Base-by-base conservation (phyloP, 305 asterid genomes). In the Andrographis paniculata region DNA sequence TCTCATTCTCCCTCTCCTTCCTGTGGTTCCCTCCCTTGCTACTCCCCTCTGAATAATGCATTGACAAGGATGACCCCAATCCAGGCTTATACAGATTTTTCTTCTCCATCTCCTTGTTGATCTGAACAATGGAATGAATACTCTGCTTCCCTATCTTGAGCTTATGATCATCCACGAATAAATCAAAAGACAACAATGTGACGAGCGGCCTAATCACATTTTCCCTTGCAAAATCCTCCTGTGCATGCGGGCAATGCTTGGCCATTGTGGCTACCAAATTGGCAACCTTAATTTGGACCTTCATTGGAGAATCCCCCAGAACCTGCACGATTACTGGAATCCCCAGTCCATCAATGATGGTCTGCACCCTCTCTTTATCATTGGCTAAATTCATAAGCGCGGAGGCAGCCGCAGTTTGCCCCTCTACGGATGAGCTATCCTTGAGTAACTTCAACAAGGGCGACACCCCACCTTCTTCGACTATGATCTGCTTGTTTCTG, bases 161-260 rank as follows among this genome's bases (percentile, higher is more conserved):
- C 58, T 63, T 78, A 2, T 66, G 49, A 17, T 84, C 95, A 14
- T 79, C 87, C 69, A 75, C 61, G 49, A 72, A 70, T 9, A 72
- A 61, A 62, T 75, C 95, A 9, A 69, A 64, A 0, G 88, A 76
- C 63, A 85, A 40, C 55, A 76, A 53, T 0, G 93, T 85, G 13
- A 85, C 94, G 6, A 85, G 79, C 4, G 87, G 94, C 58, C 88
- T 69, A 59, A 82, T 85, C 69, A 75, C 85, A 60, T 85, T 79
- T 59, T 77, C 91, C 53, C 95, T 64, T 0, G 91, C 95, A 6
- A 85, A 85, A 71, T 63, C 87, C 64, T 81, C 94, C 53, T 73
- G 80, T 3, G 94, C 93, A 13, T 62, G 52, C 6, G 59, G 66
- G 14, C 76, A 72, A 53, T 72, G 61, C 57, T 69, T 61, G 0